phyloP scores from a whole-genome alignment of 495 filamentous ascomycete genomes.

The Echria macrotheca region DNA sequence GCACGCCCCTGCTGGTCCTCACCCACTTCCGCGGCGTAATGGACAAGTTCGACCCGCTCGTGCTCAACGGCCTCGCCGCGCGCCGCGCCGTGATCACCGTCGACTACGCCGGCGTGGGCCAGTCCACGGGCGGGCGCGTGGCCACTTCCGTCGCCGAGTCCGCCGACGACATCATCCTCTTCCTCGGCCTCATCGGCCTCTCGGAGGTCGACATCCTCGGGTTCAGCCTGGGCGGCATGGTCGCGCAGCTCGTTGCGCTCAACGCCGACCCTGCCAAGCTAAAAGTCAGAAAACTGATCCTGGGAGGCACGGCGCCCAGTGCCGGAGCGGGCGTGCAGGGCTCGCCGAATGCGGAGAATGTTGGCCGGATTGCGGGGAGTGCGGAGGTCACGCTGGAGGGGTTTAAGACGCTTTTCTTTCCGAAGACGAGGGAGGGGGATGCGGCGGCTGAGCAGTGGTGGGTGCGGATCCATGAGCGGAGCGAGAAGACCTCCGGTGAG shows the following conservation, averaged over 20 bases:
- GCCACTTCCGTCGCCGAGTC: slow-evolving; percentile 15
- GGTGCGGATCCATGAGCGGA: slow-evolving; percentile 16
- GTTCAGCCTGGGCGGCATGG: slow-evolving; percentile 29
- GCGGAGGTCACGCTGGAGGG: slow-evolving; percentile 15
- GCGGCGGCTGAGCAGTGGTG: slow-evolving; percentile 17
- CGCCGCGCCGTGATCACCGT: slow-evolving; percentile 21
- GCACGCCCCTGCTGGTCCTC: slow-evolving; percentile 26
- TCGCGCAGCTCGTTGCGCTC: slow-evolving; percentile 26
- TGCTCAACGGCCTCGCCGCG: slow-evolving; percentile 24
- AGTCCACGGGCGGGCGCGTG: slow-evolving; percentile 19
- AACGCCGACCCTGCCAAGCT: slow-evolving; percentile 6
- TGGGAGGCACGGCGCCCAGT: slow-evolving; percentile 21
- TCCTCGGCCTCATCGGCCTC: slow-evolving; percentile 26
- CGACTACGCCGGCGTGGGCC: slow-evolving; percentile 30
- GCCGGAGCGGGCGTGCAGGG: slow-evolving; percentile 14
- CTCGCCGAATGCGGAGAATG: slow-evolving; percentile 17
- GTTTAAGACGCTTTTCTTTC: slow-evolving; percentile 21
- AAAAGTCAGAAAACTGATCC: slow-evolving; percentile 17
- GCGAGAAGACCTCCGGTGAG: background rate
- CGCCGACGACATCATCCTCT: slow-evolving; percentile 26
- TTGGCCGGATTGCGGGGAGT: slow-evolving; percentile 7
- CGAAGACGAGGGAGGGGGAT: slow-evolving; percentile 1
- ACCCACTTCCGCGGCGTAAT: slow-evolving; percentile 33
- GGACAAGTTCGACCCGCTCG: slow-evolving; percentile 26
- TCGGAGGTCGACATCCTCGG: slow-evolving; percentile 28